These are phyloP conservation scores for Puccinellia tenuiflora DNA, from an alignment of 176 grass and related monocot genomes.

Conservation along the genomic window DNA sequence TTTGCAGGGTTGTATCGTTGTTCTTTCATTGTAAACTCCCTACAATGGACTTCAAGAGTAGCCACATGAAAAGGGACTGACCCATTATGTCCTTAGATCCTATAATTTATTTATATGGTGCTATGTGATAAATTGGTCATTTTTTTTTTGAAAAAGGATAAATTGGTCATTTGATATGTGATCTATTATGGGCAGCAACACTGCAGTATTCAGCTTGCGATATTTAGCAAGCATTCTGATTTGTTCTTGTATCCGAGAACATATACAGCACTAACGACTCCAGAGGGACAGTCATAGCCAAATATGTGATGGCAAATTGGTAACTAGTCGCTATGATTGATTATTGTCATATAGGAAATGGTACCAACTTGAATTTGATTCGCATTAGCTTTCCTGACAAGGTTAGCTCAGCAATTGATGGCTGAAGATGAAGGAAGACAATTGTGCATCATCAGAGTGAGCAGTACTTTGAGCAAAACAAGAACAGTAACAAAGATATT, in stretches of 20 bases:
- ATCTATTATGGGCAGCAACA: background rate
- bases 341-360: background rate
- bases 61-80: background rate
- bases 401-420: background rate
- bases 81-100: background rate
- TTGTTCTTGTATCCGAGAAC: background rate
- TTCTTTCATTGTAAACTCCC: background rate
- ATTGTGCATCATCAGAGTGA: background rate
- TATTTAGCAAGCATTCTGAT: background rate
- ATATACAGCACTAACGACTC: background rate
- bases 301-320: background rate
- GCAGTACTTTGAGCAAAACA: background rate
- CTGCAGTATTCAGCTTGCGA: background rate
- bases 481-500: background rate
- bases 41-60: background rate
- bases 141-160: too few species aligned
- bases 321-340: background rate
- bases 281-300: background rate
- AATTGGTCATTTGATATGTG: background rate
- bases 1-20: background rate
- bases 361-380: background rate
- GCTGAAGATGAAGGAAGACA: constrained; percentile 5
- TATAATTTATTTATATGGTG: background rate
- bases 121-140: background rate
- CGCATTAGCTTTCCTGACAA: background rate